Evolutionary conservation across 371 early-diverging fungal genomes (phyloP).

Genomic region (Umbelopsis sp.): DNA sequence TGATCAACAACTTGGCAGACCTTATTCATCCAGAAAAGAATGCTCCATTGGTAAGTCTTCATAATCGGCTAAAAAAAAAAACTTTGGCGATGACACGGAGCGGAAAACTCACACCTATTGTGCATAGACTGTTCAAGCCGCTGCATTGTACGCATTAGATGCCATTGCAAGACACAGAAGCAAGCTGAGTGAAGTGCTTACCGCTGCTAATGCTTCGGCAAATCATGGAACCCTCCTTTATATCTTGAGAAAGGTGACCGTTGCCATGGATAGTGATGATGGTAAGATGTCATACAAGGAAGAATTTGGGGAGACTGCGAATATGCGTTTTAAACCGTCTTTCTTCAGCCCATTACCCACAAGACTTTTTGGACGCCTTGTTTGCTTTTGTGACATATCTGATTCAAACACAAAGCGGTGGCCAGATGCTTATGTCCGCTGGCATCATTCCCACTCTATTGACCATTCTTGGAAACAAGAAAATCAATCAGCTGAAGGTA

Average conservation of each 20-base stretch:
- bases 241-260: conserved; percentile 70
- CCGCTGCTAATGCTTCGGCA: conserved; percentile 89
- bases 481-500: conserved; percentile 60
- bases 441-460: conserved; percentile 84
- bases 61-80: no score
- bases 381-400: conserved; percentile 78
- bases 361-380: conserved; percentile 86
- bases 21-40: conserved; percentile 73
- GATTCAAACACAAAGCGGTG: conserved; percentile 80
- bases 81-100: no score
- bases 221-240: conserved; percentile 92
- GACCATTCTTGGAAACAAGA: conserved; percentile 59
- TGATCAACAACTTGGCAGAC: conserved; percentile 77
- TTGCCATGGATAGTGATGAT: conserved; percentile 44
- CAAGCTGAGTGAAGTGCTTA: conserved; percentile 79
- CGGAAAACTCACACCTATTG: no score
- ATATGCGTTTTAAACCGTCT: no score
- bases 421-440: conserved; percentile 88
- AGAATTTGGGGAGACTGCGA: not conserved
- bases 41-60: conserved; percentile 54
- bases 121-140: conserved; percentile 72
- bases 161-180: conserved; percentile 78
- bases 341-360: conserved; percentile 42
- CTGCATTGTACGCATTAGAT: conserved; percentile 80
- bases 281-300: not conserved